Evolutionary conservation across 164 flowering plant genomes (phyloP).

Genomic region (Stephania japonica): DNA sequence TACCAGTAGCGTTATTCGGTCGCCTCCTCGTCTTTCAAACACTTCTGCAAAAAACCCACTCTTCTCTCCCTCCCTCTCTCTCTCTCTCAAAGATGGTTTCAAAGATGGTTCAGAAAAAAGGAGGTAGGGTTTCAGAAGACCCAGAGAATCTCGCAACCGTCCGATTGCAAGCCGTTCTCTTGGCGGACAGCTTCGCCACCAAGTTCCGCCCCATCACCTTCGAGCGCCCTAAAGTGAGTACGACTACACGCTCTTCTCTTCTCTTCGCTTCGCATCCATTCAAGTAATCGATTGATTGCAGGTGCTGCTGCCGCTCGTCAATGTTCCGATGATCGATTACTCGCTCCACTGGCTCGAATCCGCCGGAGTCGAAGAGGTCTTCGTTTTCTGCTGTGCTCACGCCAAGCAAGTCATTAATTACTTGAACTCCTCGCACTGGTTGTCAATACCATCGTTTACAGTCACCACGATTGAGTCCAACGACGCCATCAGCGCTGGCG

Average conservation of each 20-base stretch:
- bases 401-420: conserved; percentile 76
- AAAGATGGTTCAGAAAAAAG: conserved; percentile 36
- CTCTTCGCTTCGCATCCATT: not conserved
- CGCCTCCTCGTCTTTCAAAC: too few relatives aligned
- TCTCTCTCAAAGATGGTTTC: too few relatives aligned
- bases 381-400: conserved; percentile 93
- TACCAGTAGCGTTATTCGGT: too few relatives aligned
- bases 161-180: conserved; percentile 76
- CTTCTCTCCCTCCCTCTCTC: not conserved
- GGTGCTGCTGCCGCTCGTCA: conserved; percentile 85
- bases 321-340: conserved; percentile 89
- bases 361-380: conserved; percentile 91
- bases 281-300: conserved; percentile 14
- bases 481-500: conserved; percentile 80
- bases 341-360: conserved; percentile 95
- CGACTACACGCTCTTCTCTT: conserved; percentile 4
- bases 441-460: conserved; percentile 51
- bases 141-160: conserved; percentile 48
- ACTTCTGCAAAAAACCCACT: too few relatives aligned
- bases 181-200: conserved; percentile 92
- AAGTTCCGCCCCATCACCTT: conserved; percentile 89
- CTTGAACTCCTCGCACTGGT: conserved; percentile 71
- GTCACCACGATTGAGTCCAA: conserved; percentile 79
- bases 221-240: conserved; percentile 85
- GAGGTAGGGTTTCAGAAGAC: conserved; percentile 55